Percentiles rank a stretch among this genome's conserved stretches.
These are phyloP conservation scores for Cryptococcus sp. DNA, from an alignment of 1,284 basidiomycete species.

Conservation along the genomic window DNA sequence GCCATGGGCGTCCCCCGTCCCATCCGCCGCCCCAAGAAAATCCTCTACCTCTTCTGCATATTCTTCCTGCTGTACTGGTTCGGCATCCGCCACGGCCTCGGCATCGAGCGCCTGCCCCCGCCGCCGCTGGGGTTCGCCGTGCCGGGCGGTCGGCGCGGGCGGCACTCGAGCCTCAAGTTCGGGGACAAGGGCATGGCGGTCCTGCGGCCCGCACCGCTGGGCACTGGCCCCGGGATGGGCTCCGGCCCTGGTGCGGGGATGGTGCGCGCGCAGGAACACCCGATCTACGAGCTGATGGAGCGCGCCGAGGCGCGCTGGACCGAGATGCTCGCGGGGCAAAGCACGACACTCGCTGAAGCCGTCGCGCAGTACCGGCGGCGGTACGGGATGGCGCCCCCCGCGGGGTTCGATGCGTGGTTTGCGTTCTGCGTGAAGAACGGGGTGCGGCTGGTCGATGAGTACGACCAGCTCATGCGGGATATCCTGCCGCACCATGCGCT, in stretches of 20 bases:
- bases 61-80: conserved; percentile 49
- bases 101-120: conserved; percentile 33
- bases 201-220: conserved; percentile 6
- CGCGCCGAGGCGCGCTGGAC: conserved; percentile 42
- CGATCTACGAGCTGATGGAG: conserved; percentile 50
- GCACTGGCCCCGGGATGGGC: not conserved
- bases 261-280: conserved; percentile 29
- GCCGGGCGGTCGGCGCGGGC: conserved; percentile 28
- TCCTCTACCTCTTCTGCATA: conserved; percentile 44
- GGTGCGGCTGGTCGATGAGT: conserved; percentile 74
- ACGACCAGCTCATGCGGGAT: conserved; percentile 48
- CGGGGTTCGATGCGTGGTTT: conserved; percentile 52
- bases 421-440: conserved; percentile 65
- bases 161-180: conserved; percentile 20
- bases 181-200: conserved; percentile 23
- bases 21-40: conserved; percentile 43
- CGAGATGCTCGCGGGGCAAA: conserved; percentile 50
- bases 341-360: conserved; percentile 57
- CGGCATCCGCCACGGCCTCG: conserved; percentile 48
- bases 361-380: conserved; percentile 59
- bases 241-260: too few species aligned
- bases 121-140: conserved; percentile 42
- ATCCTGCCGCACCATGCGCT: conserved; percentile 46
- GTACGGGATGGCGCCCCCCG: conserved; percentile 52
- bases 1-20: conserved; percentile 26